A percentile compares a stretch with the other conserved stretches of the same genome.
phyloP scores from a whole-genome alignment of 176 grass and related monocot genomes.

The Oryza meyeriana region DNA sequence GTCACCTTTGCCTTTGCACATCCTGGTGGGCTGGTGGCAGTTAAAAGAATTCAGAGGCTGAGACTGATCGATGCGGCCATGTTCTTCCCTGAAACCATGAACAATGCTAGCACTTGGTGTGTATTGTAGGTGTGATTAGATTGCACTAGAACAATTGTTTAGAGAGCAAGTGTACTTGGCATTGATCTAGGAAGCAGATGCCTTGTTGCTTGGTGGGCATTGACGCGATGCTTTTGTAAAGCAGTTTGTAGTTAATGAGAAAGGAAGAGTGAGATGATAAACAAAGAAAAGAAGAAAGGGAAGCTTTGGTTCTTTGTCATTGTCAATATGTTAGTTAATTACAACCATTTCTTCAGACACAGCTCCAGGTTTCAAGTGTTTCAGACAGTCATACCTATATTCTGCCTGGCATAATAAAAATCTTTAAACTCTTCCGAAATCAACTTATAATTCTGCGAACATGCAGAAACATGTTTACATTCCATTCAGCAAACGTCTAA shows the following conservation, averaged over 20 bases:
- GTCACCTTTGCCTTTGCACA: neutral
- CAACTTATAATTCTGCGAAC: neutral
- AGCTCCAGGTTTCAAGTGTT: constrained; percentile 1
- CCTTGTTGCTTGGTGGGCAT: constrained; percentile 23
- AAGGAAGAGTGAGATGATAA: neutral
- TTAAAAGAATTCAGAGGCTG: constrained; percentile 38
- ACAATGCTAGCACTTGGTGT: constrained; percentile 10
- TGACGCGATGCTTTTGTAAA: constrained; percentile 32
- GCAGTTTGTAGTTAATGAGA: constrained; percentile 13
- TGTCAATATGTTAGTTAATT: constrained; percentile 16
- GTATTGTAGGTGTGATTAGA: constrained; percentile 25
- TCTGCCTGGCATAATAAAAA: neutral
- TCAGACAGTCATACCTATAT: constrained; percentile 20
- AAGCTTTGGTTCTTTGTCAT: constrained; percentile 21
- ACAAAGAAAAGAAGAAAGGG: neutral
- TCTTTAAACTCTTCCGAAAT: neutral
- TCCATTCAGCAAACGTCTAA: neutral
- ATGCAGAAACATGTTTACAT: neutral
- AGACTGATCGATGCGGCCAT: constrained; percentile 1
- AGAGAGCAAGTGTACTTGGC: constrained; percentile 9
- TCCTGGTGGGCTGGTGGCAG: neutral
- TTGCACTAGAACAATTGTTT: neutral
- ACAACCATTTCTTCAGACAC: neutral
- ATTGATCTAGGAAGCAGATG: constrained; percentile 38
- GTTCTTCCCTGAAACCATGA: neutral